These are phyloP conservation scores for Inonotus hispidus DNA, from an alignment of 1,284 basidiomycete genomes.

Conservation along the genomic window DNA sequence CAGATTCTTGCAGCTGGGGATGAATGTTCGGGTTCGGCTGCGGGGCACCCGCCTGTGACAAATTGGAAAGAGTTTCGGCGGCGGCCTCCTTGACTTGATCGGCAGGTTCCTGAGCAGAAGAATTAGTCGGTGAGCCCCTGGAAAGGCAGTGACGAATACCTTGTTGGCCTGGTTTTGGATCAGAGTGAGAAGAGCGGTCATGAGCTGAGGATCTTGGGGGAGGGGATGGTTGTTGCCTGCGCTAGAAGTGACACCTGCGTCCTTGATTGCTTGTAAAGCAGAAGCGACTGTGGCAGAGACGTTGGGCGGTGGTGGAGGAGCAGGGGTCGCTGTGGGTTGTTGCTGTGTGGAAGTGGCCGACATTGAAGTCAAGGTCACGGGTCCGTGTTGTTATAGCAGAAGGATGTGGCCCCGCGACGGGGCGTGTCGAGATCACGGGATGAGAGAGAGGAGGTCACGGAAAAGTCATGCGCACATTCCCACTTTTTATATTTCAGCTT, in stretches of 20 bases:
- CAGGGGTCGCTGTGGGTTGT: background rate
- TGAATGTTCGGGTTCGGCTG: constrained; percentile 20
- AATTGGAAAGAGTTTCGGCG: constrained; percentile 60
- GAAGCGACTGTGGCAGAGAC: constrained; percentile 8
- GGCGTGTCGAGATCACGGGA: constrained; percentile 15
- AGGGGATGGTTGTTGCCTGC: background rate
- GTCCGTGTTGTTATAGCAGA: background rate
- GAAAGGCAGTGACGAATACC: background rate
- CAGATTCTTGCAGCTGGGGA: constrained; percentile 18
- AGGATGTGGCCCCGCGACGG: background rate
- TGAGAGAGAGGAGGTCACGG: constrained; percentile 17
- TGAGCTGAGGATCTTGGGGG: constrained; percentile 3
- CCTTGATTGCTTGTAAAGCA: constrained; percentile 12
- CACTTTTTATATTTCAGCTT: constrained; percentile 3
- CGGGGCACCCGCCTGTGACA: constrained; percentile 40
- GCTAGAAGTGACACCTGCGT: constrained; percentile 1
- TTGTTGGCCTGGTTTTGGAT: constrained; percentile 6
- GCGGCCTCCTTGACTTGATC: constrained; percentile 49
- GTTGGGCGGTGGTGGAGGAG: background rate
- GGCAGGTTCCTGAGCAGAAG: constrained; percentile 26
- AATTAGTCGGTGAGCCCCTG: background rate
- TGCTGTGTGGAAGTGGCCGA: constrained; percentile 4
- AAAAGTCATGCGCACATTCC: constrained; percentile 12
- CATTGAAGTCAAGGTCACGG: background rate
- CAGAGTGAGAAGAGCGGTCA: constrained; percentile 9